Evolutionary conservation across 2,329 filamentous ascomycete species (phyloP).

Genomic region (Sclerotinia sclerotiorum): DNA sequence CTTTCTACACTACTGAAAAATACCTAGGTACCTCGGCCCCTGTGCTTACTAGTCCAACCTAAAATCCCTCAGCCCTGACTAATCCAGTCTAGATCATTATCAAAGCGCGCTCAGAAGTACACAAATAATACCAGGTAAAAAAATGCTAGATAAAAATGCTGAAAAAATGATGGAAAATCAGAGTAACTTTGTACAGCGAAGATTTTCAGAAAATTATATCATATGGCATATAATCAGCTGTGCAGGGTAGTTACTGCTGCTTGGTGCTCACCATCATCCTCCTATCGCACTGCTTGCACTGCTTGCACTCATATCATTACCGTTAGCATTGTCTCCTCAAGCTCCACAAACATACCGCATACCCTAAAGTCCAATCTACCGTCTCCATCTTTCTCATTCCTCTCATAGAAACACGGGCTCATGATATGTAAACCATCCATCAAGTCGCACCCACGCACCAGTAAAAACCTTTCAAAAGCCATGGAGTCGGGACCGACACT

Average conservation of each 20-base stretch:
- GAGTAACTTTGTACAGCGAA: background rate
- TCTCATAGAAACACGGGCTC: background rate
- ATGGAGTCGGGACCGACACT: background rate
- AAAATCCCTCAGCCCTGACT: conserved; percentile 11
- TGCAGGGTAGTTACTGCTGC: too few species aligned
- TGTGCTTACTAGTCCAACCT: background rate
- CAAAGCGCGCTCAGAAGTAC: background rate
- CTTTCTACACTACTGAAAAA: background rate
- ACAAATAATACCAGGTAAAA: background rate
- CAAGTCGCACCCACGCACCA: background rate
- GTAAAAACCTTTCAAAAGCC: background rate
- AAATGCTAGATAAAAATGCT: background rate
- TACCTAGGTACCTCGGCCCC: background rate
- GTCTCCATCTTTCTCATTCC: conserved; percentile 9
- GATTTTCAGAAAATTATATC: too few species aligned
- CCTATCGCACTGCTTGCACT: too few species aligned
- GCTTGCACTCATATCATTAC: too few species aligned
- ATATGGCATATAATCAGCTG: too few species aligned
- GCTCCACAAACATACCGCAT: background rate
- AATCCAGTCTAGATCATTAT: conserved; percentile 10
- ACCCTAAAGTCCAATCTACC: background rate
- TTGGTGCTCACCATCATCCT: background rate
- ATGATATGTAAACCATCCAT: background rate
- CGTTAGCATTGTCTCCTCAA: too few species aligned
- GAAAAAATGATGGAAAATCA: background rate